A percentile compares a stretch with the other conserved stretches of the same genome.
These are phyloP conservation scores for Neonectria sp. DNA, from an alignment of 2,329 filamentous ascomycete genomes.

Conservation along the genomic window DNA sequence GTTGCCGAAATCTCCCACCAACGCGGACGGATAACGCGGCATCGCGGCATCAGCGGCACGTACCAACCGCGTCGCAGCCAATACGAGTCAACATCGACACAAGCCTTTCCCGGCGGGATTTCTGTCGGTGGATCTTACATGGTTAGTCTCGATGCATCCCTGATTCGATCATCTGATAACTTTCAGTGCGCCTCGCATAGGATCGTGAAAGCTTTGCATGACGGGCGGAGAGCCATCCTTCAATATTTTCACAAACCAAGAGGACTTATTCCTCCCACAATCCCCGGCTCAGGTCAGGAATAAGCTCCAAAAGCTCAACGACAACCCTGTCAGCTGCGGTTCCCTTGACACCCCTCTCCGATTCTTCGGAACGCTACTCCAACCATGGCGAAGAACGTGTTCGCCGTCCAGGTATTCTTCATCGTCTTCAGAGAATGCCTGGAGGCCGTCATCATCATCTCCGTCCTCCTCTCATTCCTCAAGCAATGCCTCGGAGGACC, in stretches of 20 bases:
- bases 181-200: background rate
- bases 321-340: background rate
- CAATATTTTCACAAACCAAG: background rate
- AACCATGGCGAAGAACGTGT: conserved; percentile 74
- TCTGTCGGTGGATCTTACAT: background rate
- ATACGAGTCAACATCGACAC: conserved; percentile 11
- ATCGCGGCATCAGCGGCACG: conserved; percentile 7
- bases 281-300: conserved; percentile 18
- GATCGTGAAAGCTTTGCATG: no score
- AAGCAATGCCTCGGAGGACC: conserved; percentile 80
- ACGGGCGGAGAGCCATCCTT: no score
- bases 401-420: conserved; percentile 85
- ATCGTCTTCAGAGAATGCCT: conserved; percentile 86
- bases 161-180: conserved; percentile 33
- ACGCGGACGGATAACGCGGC: conserved; percentile 26
- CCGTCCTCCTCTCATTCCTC: conserved; percentile 83
- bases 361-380: background rate
- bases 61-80: conserved; percentile 2
- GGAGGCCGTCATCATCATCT: conserved; percentile 85
- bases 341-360: background rate
- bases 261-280: conserved; percentile 2
- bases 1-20: conserved; percentile 2
- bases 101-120: background rate
- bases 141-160: background rate
- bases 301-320: background rate